A percentile compares a stretch with the other conserved stretches of the same genome.
These are phyloP conservation scores for Microdochium bolleyi DNA, from an alignment of 2,329 filamentous ascomycete species.

Conservation along the genomic window DNA sequence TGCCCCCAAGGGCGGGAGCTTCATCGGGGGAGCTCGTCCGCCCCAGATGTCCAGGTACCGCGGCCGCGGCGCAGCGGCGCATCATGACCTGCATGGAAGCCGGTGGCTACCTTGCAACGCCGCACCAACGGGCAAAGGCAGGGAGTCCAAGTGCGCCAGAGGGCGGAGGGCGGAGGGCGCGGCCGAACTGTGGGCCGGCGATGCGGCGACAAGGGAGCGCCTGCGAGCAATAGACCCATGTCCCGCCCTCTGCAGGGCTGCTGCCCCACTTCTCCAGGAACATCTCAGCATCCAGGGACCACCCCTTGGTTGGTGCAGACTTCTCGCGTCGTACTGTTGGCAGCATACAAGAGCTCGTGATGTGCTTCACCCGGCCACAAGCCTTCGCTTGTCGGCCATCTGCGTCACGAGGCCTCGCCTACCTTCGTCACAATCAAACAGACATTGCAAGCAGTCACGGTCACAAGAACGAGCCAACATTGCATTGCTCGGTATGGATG, in stretches of 20 bases:
- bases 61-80: too few relatives aligned
- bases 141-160: neutral
- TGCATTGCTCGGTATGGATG: neutral
- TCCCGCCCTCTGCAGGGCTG: neutral
- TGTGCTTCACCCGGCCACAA: neutral
- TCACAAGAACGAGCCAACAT: neutral
- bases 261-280: neutral
- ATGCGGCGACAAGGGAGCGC: neutral
- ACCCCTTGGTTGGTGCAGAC: neutral
- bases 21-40: too few relatives aligned
- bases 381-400: neutral
- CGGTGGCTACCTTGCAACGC: too few relatives aligned
- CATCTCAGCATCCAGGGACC: neutral
- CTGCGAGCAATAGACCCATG: neutral
- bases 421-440: too few relatives aligned
- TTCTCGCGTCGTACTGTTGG: too few relatives aligned
- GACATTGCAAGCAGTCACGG: neutral
- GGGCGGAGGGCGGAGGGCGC: neutral
- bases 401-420: too few relatives aligned
- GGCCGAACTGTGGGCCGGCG: neutral
- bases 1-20: too few relatives aligned
- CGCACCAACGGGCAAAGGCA: neutral
- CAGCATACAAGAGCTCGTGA: too few relatives aligned
- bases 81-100: too few relatives aligned
- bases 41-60: too few relatives aligned